Base-by-base conservation (phyloP, 306 rosid species). In the Prunus kanzakura region DNA sequence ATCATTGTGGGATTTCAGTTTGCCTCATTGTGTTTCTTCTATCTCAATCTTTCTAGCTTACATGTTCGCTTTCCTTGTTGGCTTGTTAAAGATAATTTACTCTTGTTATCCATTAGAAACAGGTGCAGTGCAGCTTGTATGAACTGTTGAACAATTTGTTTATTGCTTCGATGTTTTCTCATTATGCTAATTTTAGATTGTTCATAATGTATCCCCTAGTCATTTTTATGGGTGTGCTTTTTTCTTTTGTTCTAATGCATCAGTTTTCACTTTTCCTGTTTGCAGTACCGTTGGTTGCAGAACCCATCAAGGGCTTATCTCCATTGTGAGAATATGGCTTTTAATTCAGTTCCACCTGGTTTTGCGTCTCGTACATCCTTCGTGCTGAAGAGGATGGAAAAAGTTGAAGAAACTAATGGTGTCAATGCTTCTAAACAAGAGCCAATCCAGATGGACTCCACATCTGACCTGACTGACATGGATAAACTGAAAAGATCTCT, bases 341-440 rank as follows among this genome's bases (percentile, higher is more conserved):
- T 68, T 78, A 78, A 79, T 72, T 62, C 89, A 14, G 80, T 56
- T 67, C 96, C 99, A 23, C 97, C 97, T 3, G 96, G 97, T 76
- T 92, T 89, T 74, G 82, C 60, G 43, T 86, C 92, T 71, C 87
- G 73, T 23, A 89, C 89, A 27, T 84, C 99, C 58, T 90, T 95
- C 75, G 64, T 3, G 25, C 83, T 90, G 69, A 84, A 80, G 85
- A 90, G 71, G 87, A 78, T 64, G 6, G 82, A 72, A 71, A 60
- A 78, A 63, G 83, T 51, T 86, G 82, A 78, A 66, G 79, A 81
- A 81, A 69, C 54, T 68, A 19, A 78, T 57, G 79, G 69, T 55
- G 57, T 73, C 46, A 70, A 62, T 77, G 72, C 82, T 72, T 69
- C 84, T 65, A 81, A 73, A 67, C 78, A 75, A 66, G 82, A 72